Conservation (phyloP, 2,329 filamentous ascomycete species). For the Arachnomyces sp. region DNA sequence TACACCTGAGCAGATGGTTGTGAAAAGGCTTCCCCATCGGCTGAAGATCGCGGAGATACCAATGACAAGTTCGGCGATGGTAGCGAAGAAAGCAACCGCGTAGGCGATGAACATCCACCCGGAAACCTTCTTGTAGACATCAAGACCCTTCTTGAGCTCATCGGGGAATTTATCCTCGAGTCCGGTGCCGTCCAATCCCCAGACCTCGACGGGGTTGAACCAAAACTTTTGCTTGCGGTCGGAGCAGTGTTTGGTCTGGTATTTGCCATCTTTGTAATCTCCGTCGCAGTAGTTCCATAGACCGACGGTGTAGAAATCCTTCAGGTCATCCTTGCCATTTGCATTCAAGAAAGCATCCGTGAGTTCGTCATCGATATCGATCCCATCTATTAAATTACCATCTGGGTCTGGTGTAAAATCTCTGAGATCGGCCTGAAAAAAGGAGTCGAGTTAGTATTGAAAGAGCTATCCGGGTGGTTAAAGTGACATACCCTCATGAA, state of each 20-base stretch:
- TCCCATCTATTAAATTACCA: conserved; percentile 17
- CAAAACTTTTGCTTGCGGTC: conserved; percentile 69
- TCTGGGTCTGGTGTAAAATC: conserved; percentile 49
- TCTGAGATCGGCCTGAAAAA: conserved; percentile 56
- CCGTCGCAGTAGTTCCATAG: conserved; percentile 83
- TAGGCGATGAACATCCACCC: conserved; percentile 82
- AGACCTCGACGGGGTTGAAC: conserved; percentile 61
- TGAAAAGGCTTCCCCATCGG: conserved; percentile 71
- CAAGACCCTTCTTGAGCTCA: conserved; percentile 59
- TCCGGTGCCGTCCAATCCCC: conserved; percentile 50
- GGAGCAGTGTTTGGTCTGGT: conserved; percentile 56
- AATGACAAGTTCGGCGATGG: conserved; percentile 64
- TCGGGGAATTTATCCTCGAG: conserved; percentile 59
- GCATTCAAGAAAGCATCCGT: conserved; percentile 27
- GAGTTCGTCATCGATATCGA: conserved; percentile 31
- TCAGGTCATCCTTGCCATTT: conserved; percentile 48
- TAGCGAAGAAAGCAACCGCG: conserved; percentile 62
- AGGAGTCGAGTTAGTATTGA: conserved; percentile 9
- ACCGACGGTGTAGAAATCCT: conserved; percentile 70
- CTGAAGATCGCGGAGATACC: conserved; percentile 80
- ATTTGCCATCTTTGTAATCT: conserved; percentile 45
- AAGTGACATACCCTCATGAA: conserved; percentile 43
- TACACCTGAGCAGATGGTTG: conserved; percentile 66
- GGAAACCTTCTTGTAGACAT: conserved; percentile 64
- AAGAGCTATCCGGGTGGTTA: not conserved